These are phyloP conservation scores for Teratosphaeria nubilosa DNA, from an alignment of 2,329 filamentous ascomycete genomes.

Conservation along the genomic window DNA sequence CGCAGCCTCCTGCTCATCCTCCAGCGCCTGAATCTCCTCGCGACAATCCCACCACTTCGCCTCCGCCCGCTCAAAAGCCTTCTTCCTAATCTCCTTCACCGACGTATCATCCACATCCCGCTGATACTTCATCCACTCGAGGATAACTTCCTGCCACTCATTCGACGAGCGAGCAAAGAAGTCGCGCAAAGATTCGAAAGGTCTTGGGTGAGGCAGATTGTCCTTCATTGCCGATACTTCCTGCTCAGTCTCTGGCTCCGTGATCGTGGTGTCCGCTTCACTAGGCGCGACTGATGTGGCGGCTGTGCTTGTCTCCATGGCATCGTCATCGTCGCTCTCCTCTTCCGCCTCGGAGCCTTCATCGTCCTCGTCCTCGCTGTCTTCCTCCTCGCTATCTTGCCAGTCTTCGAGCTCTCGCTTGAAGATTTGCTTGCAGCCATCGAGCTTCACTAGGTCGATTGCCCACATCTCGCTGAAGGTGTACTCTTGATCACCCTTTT, in stretches of 20 bases:
- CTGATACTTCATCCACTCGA: slow-evolving; percentile 63
- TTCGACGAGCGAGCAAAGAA: slow-evolving; percentile 83
- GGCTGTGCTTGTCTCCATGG: slow-evolving; percentile 15
- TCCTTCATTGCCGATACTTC: slow-evolving; percentile 52
- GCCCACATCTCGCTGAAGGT: slow-evolving; percentile 94
- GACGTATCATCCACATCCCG: slow-evolving; percentile 57
- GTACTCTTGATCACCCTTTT: slow-evolving; percentile 88
- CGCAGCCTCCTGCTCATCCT: slow-evolving; percentile 92
- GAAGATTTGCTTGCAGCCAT: slow-evolving; percentile 88
- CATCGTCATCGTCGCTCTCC: slow-evolving; percentile 3
- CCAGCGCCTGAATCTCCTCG: slow-evolving; percentile 81
- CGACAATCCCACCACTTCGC: slow-evolving; percentile 98
- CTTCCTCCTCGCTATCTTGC: slow-evolving; percentile 46
- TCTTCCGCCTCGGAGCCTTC: slow-evolving; percentile 35
- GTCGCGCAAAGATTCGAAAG: slow-evolving; percentile 82
- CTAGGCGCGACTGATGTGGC: slow-evolving; percentile 10
- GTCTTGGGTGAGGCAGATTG: slow-evolving; percentile 62
- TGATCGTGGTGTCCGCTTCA: slow-evolving; percentile 2
- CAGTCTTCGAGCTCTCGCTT: slow-evolving; percentile 77
- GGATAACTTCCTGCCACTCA: slow-evolving; percentile 81
- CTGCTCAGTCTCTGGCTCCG: slow-evolving; percentile 11
- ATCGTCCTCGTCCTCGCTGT: slow-evolving; percentile 39
- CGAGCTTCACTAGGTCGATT: slow-evolving; percentile 86
- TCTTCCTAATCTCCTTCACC: slow-evolving; percentile 86
- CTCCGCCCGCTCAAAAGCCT: slow-evolving; percentile 82